Conservation (phyloP, 2,329 filamentous ascomycete species). For the Diplocarpon rosae region DNA sequence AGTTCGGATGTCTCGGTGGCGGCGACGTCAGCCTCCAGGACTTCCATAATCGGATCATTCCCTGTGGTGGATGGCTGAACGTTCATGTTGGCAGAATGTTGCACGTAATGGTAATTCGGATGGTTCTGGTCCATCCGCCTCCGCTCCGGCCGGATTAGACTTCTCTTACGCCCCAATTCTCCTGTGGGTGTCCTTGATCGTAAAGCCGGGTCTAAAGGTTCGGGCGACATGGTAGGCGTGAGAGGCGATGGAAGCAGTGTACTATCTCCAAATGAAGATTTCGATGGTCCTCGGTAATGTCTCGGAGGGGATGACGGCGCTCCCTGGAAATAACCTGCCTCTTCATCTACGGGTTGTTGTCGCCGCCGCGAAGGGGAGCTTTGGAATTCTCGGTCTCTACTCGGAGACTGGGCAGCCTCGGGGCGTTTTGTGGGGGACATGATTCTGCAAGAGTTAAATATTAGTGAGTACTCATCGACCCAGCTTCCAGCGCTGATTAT, state of each 20-base stretch:
- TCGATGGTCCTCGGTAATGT: slow-evolving; percentile 44
- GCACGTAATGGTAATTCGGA: slow-evolving; percentile 90
- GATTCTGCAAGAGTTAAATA: slow-evolving; percentile 13
- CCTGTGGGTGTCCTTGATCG: slow-evolving; percentile 19
- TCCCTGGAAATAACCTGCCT: slow-evolving; percentile 38
- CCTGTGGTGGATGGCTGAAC: slow-evolving; percentile 85
- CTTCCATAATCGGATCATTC: slow-evolving; percentile 78
- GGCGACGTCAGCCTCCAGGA: slow-evolving; percentile 44
- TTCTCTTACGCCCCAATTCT: slow-evolving; percentile 60
- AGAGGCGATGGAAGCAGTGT: slow-evolving; percentile 38
- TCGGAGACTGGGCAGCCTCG: slow-evolving; percentile 40
- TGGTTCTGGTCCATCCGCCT: slow-evolving; percentile 76
- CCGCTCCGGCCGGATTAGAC: slow-evolving; percentile 80
- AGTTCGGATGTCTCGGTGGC: slow-evolving; percentile 24
- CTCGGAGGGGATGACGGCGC: slow-evolving; percentile 19
- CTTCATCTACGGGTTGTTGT: slow-evolving; percentile 56
- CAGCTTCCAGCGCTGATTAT: slow-evolving; percentile 7
- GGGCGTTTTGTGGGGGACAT: slow-evolving; percentile 48
- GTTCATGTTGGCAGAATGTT: slow-evolving; percentile 89
- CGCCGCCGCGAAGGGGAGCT: slow-evolving; percentile 56
- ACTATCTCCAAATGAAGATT: slow-evolving; percentile 43
- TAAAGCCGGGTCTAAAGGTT: slow-evolving; percentile 28
- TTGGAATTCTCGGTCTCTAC: slow-evolving; percentile 54
- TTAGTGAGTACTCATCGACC: slow-evolving; percentile 11
- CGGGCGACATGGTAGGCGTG: slow-evolving; percentile 38